These are phyloP conservation scores for Triticum turgidum DNA, from an alignment of 176 grass and related monocot species.

Conservation along the genomic window DNA sequence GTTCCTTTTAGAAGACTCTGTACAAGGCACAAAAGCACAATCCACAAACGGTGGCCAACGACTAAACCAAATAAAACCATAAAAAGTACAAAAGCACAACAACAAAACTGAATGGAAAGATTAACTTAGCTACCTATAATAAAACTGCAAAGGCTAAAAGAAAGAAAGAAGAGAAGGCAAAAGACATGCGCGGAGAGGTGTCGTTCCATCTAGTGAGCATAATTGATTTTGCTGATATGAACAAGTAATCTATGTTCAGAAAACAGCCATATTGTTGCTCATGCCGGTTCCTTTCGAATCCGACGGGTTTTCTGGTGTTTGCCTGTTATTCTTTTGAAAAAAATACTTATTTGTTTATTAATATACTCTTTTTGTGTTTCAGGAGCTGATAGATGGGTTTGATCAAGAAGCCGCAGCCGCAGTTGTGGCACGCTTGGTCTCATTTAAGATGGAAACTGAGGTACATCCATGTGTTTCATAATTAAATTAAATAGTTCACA, in stretches of 20 bases:
- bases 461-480: conserved; percentile 38
- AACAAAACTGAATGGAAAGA: background rate
- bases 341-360: background rate
- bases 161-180: background rate
- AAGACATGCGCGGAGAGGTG: background rate
- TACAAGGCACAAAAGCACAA: background rate
- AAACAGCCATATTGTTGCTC: background rate
- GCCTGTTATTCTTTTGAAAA: background rate
- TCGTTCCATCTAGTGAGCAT: conserved; percentile 11
- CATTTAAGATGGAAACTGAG: conserved; percentile 97
- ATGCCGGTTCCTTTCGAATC: background rate
- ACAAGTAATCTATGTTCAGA: background rate
- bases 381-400: conserved; percentile 90
- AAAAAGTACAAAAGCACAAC: background rate
- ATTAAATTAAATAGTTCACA: background rate
- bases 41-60: background rate
- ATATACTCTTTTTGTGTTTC: conserved; percentile 19
- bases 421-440: conserved; percentile 80
- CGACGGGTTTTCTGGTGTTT: conserved; percentile 6
- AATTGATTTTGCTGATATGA: conserved; percentile 31
- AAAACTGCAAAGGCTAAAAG: background rate
- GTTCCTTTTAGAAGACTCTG: background rate
- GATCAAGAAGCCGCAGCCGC: conserved; percentile 94
- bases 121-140: background rate
- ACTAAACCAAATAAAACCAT: background rate